A percentile compares a stretch with the other conserved stretches of the same genome.
phyloP scores from a whole-genome alignment of 108 stramenopile species.

The Skeletonema potamos region DNA sequence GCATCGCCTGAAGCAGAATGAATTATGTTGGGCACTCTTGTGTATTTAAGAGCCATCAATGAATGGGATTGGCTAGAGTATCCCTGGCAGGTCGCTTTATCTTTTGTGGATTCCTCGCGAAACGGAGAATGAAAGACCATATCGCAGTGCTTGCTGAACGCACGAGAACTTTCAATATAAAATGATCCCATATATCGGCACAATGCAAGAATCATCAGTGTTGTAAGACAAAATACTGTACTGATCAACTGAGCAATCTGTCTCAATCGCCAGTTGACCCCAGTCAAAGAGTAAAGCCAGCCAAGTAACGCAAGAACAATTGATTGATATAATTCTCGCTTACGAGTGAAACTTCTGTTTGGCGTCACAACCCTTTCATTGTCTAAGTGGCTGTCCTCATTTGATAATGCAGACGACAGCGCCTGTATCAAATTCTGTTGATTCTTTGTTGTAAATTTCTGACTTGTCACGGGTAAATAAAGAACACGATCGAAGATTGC shows the following conservation, averaged over 20 bases:
- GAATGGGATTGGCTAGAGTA: conserved; percentile 15
- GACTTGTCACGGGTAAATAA: conserved; percentile 72
- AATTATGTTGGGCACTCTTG: conserved; percentile 15
- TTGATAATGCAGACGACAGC: conserved; percentile 1
- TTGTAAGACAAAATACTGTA: neutral
- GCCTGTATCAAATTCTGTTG: conserved; percentile 28
- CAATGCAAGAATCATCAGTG: conserved; percentile 17
- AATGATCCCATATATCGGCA: conserved; percentile 47
- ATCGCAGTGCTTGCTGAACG: conserved; percentile 56
- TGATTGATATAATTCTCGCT: neutral
- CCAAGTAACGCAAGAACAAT: neutral
- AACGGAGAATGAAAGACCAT: conserved; percentile 46
- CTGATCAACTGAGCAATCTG: conserved; percentile 1
- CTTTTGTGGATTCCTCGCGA: neutral
- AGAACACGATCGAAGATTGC: conserved; percentile 57
- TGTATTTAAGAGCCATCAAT: conserved; percentile 25
- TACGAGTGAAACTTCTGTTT: neutral
- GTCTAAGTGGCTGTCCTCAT: neutral
- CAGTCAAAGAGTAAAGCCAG: conserved; percentile 13
- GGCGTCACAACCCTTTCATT: neutral
- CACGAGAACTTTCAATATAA: conserved; percentile 49
- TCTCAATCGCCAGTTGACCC: neutral
- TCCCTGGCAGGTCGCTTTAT: neutral
- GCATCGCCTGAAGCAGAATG: neutral
- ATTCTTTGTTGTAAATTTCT: conserved; percentile 30